Evolutionary conservation across 2,329 filamentous ascomycete species (phyloP).

Genomic region (Scopulariopsis brevicaulis): DNA sequence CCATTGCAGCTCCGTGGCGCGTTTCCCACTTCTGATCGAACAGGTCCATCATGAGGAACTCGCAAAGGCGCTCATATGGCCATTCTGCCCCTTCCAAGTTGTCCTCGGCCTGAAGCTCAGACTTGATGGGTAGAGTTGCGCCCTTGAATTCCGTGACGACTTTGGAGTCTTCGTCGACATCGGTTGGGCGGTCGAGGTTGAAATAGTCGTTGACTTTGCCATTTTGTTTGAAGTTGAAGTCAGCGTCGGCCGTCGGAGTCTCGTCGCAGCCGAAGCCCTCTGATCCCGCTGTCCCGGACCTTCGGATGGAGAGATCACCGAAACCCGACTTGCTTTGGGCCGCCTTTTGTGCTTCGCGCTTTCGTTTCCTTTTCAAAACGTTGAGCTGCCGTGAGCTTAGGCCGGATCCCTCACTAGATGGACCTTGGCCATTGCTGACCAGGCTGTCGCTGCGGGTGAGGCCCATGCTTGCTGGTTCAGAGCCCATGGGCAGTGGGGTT

Average conservation of each 20-base stretch:
- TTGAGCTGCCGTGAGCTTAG: conserved; percentile 92
- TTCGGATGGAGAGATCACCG: conserved; percentile 69
- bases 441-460: conserved; percentile 22
- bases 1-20: conserved; percentile 92
- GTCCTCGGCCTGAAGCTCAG: conserved; percentile 69
- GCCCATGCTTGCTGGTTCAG: conserved; percentile 31
- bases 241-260: conserved; percentile 36
- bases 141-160: conserved; percentile 96
- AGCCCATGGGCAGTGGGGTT: neutral
- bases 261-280: conserved; percentile 53
- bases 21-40: conserved; percentile 95
- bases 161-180: conserved; percentile 80
- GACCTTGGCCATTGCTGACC: conserved; percentile 20
- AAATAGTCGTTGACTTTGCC: conserved; percentile 75
- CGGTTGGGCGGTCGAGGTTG: conserved; percentile 66
- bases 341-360: conserved; percentile 78
- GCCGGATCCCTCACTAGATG: conserved; percentile 49
- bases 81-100: conserved; percentile 73
- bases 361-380: conserved; percentile 86
- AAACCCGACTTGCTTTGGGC: conserved; percentile 78
- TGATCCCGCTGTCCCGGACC: conserved; percentile 47
- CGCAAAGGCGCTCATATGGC: conserved; percentile 89
- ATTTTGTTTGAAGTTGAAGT: conserved; percentile 46
- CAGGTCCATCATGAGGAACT: conserved; percentile 85
- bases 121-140: conserved; percentile 67